Percentiles rank a stretch among this genome's conserved stretches.
Conservation (phyloP, 2,329 filamentous ascomycete genomes). For the Neopestalotiopsis rosae region DNA sequence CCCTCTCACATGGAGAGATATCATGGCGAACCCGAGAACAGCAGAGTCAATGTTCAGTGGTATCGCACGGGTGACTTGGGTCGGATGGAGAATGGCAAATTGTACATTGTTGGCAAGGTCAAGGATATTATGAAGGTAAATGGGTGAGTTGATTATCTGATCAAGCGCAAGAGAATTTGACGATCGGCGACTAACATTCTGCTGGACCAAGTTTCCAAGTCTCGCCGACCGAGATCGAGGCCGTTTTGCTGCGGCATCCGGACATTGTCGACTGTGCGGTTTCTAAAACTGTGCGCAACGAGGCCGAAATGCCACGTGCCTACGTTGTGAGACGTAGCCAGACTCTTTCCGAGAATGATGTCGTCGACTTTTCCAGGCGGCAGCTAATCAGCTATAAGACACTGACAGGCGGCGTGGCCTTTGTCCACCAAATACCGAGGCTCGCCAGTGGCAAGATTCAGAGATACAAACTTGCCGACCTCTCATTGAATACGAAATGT, state of each 20-base stretch:
- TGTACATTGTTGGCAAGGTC: conserved; percentile 45
- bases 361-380: conserved; percentile 45
- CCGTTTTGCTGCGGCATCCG: conserved; percentile 47
- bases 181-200: conserved; percentile 2
- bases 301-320: conserved; percentile 47
- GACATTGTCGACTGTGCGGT: conserved; percentile 50
- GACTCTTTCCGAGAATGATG: conserved; percentile 41
- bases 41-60: conserved; percentile 34
- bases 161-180: neutral
- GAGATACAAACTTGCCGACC: conserved; percentile 38
- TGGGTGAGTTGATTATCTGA: conserved; percentile 36
- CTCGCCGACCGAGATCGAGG: conserved; percentile 52
- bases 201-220: conserved; percentile 46
- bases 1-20: conserved; percentile 10
- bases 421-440: conserved; percentile 53
- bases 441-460: conserved; percentile 56
- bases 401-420: conserved; percentile 50
- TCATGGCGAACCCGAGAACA: conserved; percentile 29
- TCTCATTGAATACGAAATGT: neutral
- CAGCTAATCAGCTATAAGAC: conserved; percentile 53
- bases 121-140: conserved; percentile 53
- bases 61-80: conserved; percentile 50
- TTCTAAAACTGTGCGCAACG: conserved; percentile 45
- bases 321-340: conserved; percentile 45
- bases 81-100: conserved; percentile 38